Conservation (phyloP, 768 basidiomycete genomes). For the Phlebiopsis gigantea region DNA sequence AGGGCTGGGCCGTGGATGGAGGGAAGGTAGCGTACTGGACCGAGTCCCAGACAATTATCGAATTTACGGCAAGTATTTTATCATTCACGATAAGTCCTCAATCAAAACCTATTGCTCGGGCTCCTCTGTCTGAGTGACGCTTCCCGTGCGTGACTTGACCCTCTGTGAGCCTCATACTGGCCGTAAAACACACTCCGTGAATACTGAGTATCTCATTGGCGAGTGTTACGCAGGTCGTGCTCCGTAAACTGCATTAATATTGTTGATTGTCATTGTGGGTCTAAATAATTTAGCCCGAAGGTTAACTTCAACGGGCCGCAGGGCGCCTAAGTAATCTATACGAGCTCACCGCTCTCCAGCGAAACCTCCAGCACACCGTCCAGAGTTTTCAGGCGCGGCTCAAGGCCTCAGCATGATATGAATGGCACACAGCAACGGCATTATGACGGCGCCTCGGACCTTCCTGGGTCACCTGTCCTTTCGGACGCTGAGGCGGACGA, state of each 20-base stretch:
- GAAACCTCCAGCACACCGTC: background rate
- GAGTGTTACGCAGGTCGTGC: background rate
- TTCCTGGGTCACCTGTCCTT: conserved; percentile 22
- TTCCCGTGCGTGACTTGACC: background rate
- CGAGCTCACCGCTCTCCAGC: conserved; percentile 1
- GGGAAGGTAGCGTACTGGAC: conserved; percentile 13
- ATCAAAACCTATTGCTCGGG: background rate
- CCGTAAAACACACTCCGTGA: background rate
- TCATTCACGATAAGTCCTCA: background rate
- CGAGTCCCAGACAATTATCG: conserved; percentile 13
- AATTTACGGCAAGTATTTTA: conserved; percentile 4
- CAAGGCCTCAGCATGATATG: conserved; percentile 15
- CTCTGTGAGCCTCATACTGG: background rate
- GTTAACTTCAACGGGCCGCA: background rate
- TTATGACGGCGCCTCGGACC: background rate
- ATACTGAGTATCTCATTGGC: background rate
- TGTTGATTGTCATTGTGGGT: background rate
- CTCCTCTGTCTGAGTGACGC: background rate
- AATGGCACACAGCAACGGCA: conserved; percentile 20
- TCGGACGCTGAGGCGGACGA: conserved; percentile 39
- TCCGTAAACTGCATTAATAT: background rate
- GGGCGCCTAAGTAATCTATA: background rate
- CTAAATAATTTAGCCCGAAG: background rate
- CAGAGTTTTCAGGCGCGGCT: background rate
- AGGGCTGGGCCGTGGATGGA: conserved; percentile 12